Conservation (phyloP, 495 filamentous ascomycete species). For the Aspergillus conjunctus region DNA sequence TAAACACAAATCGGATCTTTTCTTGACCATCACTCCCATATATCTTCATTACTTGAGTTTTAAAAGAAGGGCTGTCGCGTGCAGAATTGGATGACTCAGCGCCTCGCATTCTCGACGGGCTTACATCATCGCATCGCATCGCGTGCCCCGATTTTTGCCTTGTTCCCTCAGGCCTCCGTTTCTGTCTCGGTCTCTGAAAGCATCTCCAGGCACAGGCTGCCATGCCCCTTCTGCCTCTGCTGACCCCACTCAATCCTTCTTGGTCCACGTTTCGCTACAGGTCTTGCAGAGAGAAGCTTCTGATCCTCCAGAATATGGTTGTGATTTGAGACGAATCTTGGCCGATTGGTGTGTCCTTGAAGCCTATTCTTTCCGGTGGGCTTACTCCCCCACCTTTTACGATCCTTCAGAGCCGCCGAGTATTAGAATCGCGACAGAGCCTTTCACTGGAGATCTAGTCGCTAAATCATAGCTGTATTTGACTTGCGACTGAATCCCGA, state of each 20-base stretch:
- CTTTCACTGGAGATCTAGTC: background rate
- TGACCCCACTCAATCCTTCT: background rate
- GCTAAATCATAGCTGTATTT: background rate
- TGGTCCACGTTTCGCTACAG: background rate
- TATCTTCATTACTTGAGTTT: background rate
- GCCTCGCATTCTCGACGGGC: background rate
- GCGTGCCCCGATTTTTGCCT: background rate
- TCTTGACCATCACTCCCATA: background rate
- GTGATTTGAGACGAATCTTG: background rate
- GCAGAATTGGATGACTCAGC: background rate
- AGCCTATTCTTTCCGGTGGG: background rate
- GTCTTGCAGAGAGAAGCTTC: background rate
- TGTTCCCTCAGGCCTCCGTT: background rate
- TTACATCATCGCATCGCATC: constrained; percentile 7
- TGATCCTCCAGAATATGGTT: background rate
- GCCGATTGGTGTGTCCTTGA: background rate
- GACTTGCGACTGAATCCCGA: background rate
- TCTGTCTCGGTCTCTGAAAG: background rate
- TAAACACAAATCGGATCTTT: too few relatives aligned
- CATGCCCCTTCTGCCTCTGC: background rate
- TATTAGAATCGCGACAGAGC: background rate
- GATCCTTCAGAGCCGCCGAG: background rate
- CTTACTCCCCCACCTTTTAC: background rate
- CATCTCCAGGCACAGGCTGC: background rate
- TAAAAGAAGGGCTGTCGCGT: background rate